Evolutionary conservation across 495 filamentous ascomycete genomes (phyloP), one percentile per base, ranked within the genome.

Genomic region (Penicillium argentinense): DNA sequence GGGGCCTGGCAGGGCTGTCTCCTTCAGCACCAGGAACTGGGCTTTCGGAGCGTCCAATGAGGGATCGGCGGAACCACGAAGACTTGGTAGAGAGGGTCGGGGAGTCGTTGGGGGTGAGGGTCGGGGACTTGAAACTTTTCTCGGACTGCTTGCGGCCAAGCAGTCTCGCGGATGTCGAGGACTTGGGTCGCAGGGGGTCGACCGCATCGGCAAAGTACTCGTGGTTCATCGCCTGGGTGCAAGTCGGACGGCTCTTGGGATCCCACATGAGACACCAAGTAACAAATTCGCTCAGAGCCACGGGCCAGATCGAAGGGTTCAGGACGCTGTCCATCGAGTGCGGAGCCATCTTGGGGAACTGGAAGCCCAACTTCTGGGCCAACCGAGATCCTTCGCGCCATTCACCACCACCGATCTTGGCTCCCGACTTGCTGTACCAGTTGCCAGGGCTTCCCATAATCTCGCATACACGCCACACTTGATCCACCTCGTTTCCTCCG

Each of bases 181-280:
- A 95, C 70, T 89, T 92, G n/a, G 92, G 91, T 39, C 91, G 78
- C 21, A 97, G 62, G 16, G 95, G 95, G 63, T 99, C 95, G 19
- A 93, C 81, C 2, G 95, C 95, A 72, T 97, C 95, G n/a, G 78
- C 73, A 62, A 99, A 99, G 67, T 91, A 99, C 53, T 97, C 92
- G 60, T 97, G 95, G 24, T 83, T 85, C 56, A 97, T 67, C 8
- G 95, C 92, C 66, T 97, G 91, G 1, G 85, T 82, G 24, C 91
- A 96, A n/a, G 95, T 99, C 38, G 95, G 95, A 45, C 95, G 78
- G 64, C 73, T 83, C 71, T 91, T 91, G 12, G 95, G 95, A 68
- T 99, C 95, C 95, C 95, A 99, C 93, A 97, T 96, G 48, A 99
- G 69, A 71, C 95, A 99, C 91, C 91, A 96, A 2, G 95, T 97